These are phyloP conservation scores for Microthlaspi erraticum DNA, from an alignment of 345 rosid genomes.

Conservation along the genomic window DNA sequence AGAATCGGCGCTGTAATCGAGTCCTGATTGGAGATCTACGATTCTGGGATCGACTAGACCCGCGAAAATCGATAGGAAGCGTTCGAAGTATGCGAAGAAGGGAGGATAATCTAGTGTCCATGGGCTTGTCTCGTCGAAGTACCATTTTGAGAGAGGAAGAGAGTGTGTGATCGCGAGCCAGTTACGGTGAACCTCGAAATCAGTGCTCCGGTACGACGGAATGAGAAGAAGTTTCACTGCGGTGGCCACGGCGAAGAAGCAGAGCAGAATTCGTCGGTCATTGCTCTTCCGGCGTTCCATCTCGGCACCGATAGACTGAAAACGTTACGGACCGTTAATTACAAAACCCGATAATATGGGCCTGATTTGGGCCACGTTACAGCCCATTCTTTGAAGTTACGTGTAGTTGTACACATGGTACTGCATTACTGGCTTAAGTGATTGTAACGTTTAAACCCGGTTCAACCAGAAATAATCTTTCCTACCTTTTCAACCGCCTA, in stretches of 20 bases:
- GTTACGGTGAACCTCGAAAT: conserved; percentile 94
- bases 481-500: conserved; percentile 9
- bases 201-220: conserved; percentile 84
- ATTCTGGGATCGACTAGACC: conserved; percentile 66
- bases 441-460: background rate
- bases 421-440: background rate
- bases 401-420: conserved; percentile 21
- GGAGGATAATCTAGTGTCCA: conserved; percentile 99
- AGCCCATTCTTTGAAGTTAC: background rate
- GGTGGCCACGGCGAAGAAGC: conserved; percentile 66
- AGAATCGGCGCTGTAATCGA: conserved; percentile 55
- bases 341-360: conserved; percentile 19
- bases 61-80: conserved; percentile 63
- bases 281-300: conserved; percentile 27
- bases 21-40: conserved; percentile 64
- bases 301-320: conserved; percentile 7
- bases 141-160: conserved; percentile 84
- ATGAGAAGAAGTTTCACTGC: conserved; percentile 73
- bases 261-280: conserved; percentile 45
- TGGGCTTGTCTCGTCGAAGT: conserved; percentile 79
- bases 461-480: background rate
- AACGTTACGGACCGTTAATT: background rate
- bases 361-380: background rate
- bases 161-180: conserved; percentile 91
- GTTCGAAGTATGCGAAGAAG: conserved; percentile 75